Conservation (phyloP, 129 eudicot genomes). For the Chrysanthemum seticuspe region DNA sequence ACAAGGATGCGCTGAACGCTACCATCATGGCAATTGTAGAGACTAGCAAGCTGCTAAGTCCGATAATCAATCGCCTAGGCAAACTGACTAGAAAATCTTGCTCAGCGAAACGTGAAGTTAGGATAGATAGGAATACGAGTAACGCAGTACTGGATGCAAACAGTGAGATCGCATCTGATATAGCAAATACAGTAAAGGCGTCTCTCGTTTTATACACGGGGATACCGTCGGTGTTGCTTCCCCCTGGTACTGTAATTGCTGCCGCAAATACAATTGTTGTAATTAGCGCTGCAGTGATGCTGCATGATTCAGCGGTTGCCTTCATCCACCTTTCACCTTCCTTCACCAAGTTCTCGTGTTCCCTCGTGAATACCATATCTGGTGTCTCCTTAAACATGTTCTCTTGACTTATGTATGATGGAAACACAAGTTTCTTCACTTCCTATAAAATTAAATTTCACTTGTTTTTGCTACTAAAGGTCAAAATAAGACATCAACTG, state of each 20-base stretch:
- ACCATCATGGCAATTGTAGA: constrained; percentile 29
- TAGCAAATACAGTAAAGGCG: constrained; percentile 20
- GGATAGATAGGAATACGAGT: constrained; percentile 26
- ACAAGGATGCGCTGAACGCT: constrained; percentile 25
- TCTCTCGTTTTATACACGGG: not conserved
- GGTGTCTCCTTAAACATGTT: constrained; percentile 15
- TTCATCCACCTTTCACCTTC: constrained; percentile 26
- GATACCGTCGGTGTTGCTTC: not conserved
- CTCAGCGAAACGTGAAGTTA: constrained; percentile 24
- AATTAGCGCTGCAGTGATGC: not conserved
- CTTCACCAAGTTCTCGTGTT: constrained; percentile 9
- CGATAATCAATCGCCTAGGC: constrained; percentile 22
- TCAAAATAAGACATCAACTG: too few relatives aligned
- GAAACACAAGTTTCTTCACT: constrained; percentile 15
- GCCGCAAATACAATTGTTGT: not conserved
- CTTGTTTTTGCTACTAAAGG: not conserved
- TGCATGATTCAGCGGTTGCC: constrained; percentile 3
- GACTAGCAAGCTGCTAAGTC: constrained; percentile 13
- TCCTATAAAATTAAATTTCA: not conserved
- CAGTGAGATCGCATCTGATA: constrained; percentile 29
- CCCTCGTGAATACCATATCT: constrained; percentile 15
- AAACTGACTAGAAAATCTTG: constrained; percentile 19
- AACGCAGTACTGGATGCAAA: constrained; percentile 20
- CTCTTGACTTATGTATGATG: constrained; percentile 9
- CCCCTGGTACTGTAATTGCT: constrained; percentile 19